Evolutionary conservation across 441 rosid genomes (phyloP).

Genomic region (Sinapis alba): DNA sequence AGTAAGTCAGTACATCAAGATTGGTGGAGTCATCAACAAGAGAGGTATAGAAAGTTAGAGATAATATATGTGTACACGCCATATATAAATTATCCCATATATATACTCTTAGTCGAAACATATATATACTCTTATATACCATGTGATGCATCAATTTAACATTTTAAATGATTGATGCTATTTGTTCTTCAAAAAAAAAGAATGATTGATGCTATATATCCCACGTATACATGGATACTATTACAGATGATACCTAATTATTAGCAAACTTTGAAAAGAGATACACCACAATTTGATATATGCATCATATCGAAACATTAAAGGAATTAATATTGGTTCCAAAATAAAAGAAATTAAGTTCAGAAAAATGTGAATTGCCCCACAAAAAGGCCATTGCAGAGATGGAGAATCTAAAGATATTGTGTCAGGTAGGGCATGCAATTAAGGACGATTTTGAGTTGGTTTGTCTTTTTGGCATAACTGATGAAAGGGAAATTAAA

Average conservation of each 20-base stretch:
- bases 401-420: constrained; percentile 28
- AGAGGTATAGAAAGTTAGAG: not conserved
- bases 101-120: not conserved
- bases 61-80: constrained; percentile 6
- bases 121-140: not conserved
- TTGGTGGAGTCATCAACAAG: constrained; percentile 22
- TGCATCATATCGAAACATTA: constrained; percentile 3
- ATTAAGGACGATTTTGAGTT: constrained; percentile 16
- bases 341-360: constrained; percentile 19
- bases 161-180: constrained; percentile 4
- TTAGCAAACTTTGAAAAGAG: not conserved
- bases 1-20: constrained; percentile 11
- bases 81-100: not conserved
- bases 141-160: constrained; percentile 1
- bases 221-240: not conserved
- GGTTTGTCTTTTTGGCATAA: constrained; percentile 29
- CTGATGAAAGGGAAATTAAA: constrained; percentile 21
- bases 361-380: constrained; percentile 4
- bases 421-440: constrained; percentile 30
- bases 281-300: not conserved
- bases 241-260: not conserved
- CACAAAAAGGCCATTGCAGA: constrained; percentile 19
- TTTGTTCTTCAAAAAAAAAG: too few relatives aligned
- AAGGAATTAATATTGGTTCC: constrained; percentile 3
- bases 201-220: constrained; percentile 19